Evolutionary conservation across 768 basidiomycete species (phyloP).

Genomic region (Naganishia friedmannii): DNA sequence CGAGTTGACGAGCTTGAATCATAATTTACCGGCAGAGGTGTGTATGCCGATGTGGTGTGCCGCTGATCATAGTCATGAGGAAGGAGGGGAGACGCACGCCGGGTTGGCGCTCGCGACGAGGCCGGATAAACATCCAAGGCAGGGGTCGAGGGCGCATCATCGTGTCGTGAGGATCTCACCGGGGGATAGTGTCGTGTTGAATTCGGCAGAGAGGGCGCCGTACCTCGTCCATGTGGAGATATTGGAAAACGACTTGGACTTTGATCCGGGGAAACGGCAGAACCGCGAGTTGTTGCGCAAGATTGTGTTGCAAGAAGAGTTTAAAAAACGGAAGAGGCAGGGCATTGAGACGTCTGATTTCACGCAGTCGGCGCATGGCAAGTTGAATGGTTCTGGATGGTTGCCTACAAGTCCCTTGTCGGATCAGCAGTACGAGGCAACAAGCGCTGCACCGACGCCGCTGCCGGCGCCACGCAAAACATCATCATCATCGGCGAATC

Average conservation of each 20-base stretch:
- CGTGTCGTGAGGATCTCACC: slow-evolving; percentile 96
- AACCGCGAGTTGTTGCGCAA: slow-evolving; percentile 78
- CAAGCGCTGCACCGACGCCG: too few relatives aligned
- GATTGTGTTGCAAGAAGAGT: slow-evolving; percentile 53
- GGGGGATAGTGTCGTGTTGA: slow-evolving; percentile 93
- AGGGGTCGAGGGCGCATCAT: slow-evolving; percentile 70
- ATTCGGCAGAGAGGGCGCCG: slow-evolving; percentile 93
- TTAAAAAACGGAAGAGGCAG: slow-evolving; percentile 45
- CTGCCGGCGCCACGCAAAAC: slow-evolving; percentile 7
- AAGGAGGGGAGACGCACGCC: slow-evolving; percentile 49
- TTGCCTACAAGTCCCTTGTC: not conserved
- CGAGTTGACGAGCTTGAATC: slow-evolving; percentile 90
- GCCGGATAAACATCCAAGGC: slow-evolving; percentile 49
- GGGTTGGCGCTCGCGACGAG: slow-evolving; percentile 61
- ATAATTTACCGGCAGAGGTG: slow-evolving; percentile 93
- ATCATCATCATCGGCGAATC: not conserved
- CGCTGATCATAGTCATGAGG: slow-evolving; percentile 52
- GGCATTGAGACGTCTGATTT: slow-evolving; percentile 20
- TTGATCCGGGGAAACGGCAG: slow-evolving; percentile 74
- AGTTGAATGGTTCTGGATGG: slow-evolving; percentile 18
- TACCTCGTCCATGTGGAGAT: slow-evolving; percentile 91
- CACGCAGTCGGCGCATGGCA: slow-evolving; percentile 13
- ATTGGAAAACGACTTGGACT: slow-evolving; percentile 82
- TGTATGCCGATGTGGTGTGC: slow-evolving; percentile 56
- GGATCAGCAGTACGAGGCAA: not conserved